Conservation (phyloP, 176 grass and related monocot genomes). For the Cocos nucifera region DNA sequence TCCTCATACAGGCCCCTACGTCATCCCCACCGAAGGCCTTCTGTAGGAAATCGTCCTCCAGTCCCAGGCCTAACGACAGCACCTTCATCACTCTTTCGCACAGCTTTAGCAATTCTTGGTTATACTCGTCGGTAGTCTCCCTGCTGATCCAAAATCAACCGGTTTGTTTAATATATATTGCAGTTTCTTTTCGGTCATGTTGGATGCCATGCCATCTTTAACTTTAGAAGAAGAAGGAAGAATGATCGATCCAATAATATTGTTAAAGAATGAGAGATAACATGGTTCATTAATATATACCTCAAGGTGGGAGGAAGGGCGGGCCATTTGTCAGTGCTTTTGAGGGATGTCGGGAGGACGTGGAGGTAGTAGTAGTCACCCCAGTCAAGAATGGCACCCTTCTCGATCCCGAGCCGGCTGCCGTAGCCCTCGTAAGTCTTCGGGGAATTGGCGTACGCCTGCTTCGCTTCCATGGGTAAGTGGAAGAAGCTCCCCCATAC, state of each 20-base stretch:
- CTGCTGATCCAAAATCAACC: background rate
- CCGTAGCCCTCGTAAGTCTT: slow-evolving; percentile 27
- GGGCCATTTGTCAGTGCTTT: slow-evolving; percentile 2
- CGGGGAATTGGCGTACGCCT: slow-evolving; percentile 18
- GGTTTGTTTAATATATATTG: no score
- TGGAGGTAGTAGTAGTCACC: slow-evolving; percentile 23
- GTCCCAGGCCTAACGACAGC: background rate
- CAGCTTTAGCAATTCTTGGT: background rate
- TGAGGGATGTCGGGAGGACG: background rate
- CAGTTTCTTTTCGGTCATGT: no score
- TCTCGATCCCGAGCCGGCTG: slow-evolving; percentile 15
- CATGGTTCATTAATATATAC: background rate
- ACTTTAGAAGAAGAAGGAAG: no score
- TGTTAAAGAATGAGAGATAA: no score
- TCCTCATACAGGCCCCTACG: background rate
- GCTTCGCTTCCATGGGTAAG: slow-evolving; percentile 21
- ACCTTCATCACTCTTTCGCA: background rate
- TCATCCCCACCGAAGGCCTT: background rate
- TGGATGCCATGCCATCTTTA: no score
- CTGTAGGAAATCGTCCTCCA: background rate
- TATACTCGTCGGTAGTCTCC: slow-evolving; percentile 7
- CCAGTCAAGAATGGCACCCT: slow-evolving; percentile 19
- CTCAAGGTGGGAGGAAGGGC: background rate
- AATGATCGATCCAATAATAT: no score
- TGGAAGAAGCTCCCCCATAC: slow-evolving; percentile 22